Base-by-base conservation (phyloP, 345 rosid genomes). In the Carallia brachiata region DNA sequence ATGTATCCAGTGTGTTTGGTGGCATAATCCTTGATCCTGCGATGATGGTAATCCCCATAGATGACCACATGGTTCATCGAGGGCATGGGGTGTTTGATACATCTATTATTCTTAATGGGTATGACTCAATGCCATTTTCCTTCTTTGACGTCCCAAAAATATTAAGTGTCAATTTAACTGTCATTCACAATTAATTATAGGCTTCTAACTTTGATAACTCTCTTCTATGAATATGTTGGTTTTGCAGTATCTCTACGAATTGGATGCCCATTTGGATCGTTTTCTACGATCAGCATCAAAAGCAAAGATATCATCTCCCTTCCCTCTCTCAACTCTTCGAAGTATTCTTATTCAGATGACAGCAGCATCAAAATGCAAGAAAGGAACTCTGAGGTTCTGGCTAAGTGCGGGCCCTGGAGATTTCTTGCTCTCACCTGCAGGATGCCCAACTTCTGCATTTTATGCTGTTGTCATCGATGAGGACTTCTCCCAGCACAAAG, bases 21-120 rank as follows among this genome's bases (percentile, higher is more conserved):
- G 91, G 94, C 62, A 84, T 89, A 60, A 76, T 82, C 70, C 88
- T 87, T 18, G 91, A 89, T 75, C 89, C 89, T 18, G 87, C 89
- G 37, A 71, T 87, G 88, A 87, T 89, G 91, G 84, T 85, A 27
- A 81, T 89, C 62, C 91, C 91, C 10, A 82, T 89, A 17, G 94
- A 89, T 39, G 94, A 87, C 81, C 94, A 89, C 78, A 89, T 85
- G 89, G 94, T 86, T 71, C 94, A 89, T 69, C 80, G 89, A 60
- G 89, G 94, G 5, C 94, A 86, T 48, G 89, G 89, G 1, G 91
- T 89, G 70, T 89, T 89, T 37, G 94, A 89, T 76, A 87, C 94
- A n/a, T 78, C 91, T 27, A 80, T 82, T 48, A 76, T 89, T 61
- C 65, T 85, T 36, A 85, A 89, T 55, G 89, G 91, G 91, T 89